Base-by-base conservation (phyloP, 2,329 filamentous ascomycete species). In the Thielaviopsis euricoi region DNA sequence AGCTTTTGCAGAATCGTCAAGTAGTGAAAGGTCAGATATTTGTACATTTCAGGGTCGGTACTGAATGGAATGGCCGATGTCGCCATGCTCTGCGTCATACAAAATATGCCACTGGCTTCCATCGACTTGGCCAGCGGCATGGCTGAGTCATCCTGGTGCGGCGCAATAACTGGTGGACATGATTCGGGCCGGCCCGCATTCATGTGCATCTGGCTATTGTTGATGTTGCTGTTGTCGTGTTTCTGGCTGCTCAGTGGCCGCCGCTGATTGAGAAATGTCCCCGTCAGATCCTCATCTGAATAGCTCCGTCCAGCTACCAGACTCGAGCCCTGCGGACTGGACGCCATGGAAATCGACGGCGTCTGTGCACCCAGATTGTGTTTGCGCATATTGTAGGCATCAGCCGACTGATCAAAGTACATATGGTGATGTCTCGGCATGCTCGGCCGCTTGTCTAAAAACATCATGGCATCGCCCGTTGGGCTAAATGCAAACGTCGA, bases 261-360 rank as follows among this genome's bases (percentile, higher is more conserved):
- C 52, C 23, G 52, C 46, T 51, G 56, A 21, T 60, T 60, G 2
- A 84, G 67, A 64, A 85, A 84, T 60, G 73, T 81, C 2, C 77
- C 78, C 6, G 82, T 71, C 0, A 79, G 78, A 55, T 85, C 81
- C 62, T 84, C 81, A 64, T 85, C 81, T 0, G 81, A 85, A 62
- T 84, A 81, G 62, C 80, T 84, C 52, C 76, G 75, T 63, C 78
- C 82, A 56, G 78, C 73, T 63, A 76, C 79, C 22, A 81, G 68
- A 64, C 76, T 72, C 5, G 75, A 74, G 0, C 72, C 71, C 17
- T 70, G 73, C 1, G 76, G 73, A 55, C 73, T 79, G 0, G 78
- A 74, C 59, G 73, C 72, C 54, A 74, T 77, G 0, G 73, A 71
- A 0, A 72, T 68, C 15, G 71, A 68, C 2, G 71, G 69, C 55